phyloP scores from a whole-genome alignment of 805 yeast genomes.

The Candida chauliodis region DNA sequence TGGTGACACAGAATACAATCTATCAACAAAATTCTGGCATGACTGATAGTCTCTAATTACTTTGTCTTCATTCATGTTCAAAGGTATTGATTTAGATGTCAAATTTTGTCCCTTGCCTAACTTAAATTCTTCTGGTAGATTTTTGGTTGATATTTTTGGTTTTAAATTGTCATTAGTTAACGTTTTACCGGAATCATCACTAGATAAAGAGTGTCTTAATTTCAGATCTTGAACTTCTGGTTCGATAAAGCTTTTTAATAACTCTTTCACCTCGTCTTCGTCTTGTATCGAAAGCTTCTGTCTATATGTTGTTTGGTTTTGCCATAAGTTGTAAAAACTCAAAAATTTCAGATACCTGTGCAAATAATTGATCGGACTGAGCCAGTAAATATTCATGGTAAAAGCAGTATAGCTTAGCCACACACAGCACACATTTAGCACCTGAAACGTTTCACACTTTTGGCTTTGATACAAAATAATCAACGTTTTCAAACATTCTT shows the following conservation, averaged over 20 bases:
- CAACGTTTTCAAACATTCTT: conserved; percentile 10
- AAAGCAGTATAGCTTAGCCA: conserved; percentile 7
- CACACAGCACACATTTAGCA: conserved; percentile 11
- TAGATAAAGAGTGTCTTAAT: conserved; percentile 13
- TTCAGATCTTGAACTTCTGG: conserved; percentile 6
- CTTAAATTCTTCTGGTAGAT: conserved; percentile 15
- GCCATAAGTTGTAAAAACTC: conserved; percentile 16
- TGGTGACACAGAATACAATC: conserved; percentile 38
- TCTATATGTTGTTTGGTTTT: conserved; percentile 12
- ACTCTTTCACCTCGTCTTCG: conserved; percentile 10
- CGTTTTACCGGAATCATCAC: conserved; percentile 17
- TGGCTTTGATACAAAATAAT: conserved; percentile 9
- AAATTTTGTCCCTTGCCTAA: conserved; percentile 1
- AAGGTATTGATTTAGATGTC: conserved; percentile 5
- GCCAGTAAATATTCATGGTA: conserved; percentile 4
- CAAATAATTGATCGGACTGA: conserved; percentile 11
- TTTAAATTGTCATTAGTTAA: conserved; percentile 6
- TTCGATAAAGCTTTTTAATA: conserved; percentile 10
- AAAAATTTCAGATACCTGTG: conserved; percentile 14
- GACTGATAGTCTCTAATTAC: conserved; percentile 15
- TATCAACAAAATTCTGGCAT: conserved; percentile 28
- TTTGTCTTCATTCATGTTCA: conserved; percentile 1
- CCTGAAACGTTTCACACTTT: background rate
- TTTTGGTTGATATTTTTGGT: conserved; percentile 9
- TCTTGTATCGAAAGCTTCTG: conserved; percentile 10